Evolutionary conservation across 108 stramenopile species (phyloP).

Genomic region (Conticribra weissflogii): DNA sequence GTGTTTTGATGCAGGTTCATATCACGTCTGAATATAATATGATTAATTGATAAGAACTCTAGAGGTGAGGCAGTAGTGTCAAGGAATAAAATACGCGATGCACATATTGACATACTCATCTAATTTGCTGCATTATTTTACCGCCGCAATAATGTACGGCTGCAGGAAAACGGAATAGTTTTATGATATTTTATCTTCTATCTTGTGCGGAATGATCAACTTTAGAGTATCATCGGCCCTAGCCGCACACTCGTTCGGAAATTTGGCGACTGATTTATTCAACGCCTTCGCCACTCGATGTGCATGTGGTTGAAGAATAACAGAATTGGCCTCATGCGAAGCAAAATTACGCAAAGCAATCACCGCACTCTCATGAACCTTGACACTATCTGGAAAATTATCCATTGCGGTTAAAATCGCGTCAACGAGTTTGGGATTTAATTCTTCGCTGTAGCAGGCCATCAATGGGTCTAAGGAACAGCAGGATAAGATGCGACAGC

Average conservation of each 20-base stretch:
- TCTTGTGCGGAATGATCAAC: neutral
- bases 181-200: no score
- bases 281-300: neutral
- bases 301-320: neutral
- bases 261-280: neutral
- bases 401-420: slow-evolving; percentile 17
- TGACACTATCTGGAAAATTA: neutral
- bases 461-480: slow-evolving; percentile 1
- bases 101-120: neutral
- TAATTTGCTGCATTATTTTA: neutral
- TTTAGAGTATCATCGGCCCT: neutral
- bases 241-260: neutral
- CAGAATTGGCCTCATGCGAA: neutral
- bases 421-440: slow-evolving; percentile 11
- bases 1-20: no score
- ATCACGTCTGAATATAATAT: no score
- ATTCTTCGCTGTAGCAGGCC: neutral
- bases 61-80: no score
- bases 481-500: slow-evolving; percentile 2
- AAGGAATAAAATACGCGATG: neutral
- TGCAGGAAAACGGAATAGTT: no score
- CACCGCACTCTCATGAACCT: slow-evolving; percentile 11
- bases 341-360: slow-evolving; percentile 14
- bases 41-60: no score
- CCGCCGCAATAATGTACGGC: no score